Conservation (phyloP, 2,329 filamentous ascomycete species). For the Arthrobotrys sinensis region DNA sequence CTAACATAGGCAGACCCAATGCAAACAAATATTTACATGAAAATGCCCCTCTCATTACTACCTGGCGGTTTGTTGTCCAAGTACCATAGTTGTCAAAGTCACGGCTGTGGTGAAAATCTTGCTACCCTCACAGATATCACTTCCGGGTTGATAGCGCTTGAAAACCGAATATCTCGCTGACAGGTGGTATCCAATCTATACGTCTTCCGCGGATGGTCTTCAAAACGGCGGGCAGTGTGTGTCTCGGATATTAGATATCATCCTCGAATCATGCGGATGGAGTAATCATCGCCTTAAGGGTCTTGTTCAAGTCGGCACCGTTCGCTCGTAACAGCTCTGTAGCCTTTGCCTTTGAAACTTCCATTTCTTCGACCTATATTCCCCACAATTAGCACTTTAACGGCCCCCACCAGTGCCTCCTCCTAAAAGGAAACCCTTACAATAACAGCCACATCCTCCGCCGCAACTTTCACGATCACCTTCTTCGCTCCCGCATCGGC, state of each 20-base stretch:
- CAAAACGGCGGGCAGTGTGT: no score
- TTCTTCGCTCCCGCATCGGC: conserved; percentile 51
- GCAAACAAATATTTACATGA: conserved; percentile 39
- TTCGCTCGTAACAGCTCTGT: conserved; percentile 81
- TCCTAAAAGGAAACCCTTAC: conserved; percentile 67
- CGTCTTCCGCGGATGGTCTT: no score
- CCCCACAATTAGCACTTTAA: background rate
- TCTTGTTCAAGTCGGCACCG: conserved; percentile 79
- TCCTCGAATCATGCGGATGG: conserved; percentile 57
- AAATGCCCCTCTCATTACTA: no score
- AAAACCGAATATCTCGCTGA: background rate
- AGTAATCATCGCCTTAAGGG: conserved; percentile 75
- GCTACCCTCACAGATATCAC: no score
- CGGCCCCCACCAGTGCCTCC: background rate
- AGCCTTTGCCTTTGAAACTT: conserved; percentile 79
- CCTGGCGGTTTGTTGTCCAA: background rate
- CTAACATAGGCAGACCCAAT: conserved; percentile 11
- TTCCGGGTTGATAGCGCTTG: no score
- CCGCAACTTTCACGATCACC: conserved; percentile 78
- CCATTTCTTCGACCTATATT: conserved; percentile 76
- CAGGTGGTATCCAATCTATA: no score
- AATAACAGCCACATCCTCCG: conserved; percentile 79
- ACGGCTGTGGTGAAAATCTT: no score
- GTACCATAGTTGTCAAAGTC: no score
- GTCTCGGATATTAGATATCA: background rate